Evolutionary conservation across 257 asterid species (phyloP).

Genomic region (Solanum dulcamara): DNA sequence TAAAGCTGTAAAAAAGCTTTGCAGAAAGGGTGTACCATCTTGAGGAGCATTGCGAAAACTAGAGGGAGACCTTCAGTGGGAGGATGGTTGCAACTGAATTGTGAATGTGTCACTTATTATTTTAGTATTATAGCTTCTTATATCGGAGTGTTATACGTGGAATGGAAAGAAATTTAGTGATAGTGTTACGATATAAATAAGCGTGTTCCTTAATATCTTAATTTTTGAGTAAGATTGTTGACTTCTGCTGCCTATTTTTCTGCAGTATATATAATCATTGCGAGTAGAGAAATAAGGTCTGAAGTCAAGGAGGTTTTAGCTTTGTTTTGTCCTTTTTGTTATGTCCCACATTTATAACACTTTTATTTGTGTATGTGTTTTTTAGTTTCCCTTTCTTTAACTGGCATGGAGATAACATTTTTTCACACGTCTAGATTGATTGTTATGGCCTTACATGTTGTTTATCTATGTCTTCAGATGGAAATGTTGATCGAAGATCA

Average conservation of each 20-base stretch:
- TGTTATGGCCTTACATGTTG: not conserved
- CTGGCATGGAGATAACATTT: not conserved
- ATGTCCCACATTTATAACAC: not conserved
- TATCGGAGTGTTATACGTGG: not conserved
- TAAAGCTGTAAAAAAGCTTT: not conserved
- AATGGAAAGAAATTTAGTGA: not conserved
- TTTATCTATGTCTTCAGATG: constrained; percentile 35
- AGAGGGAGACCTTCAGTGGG: not conserved
- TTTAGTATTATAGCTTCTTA: not conserved
- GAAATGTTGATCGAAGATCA: constrained; percentile 45
- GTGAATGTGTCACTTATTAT: not conserved
- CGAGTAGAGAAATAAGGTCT: not conserved
- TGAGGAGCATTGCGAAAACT: not conserved
- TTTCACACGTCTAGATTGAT: not conserved
- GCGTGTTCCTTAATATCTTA: not conserved
- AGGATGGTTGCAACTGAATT: not conserved
- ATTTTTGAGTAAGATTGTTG: not conserved
- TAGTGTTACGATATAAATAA: not conserved
- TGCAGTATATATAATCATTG: not conserved
- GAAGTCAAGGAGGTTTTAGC: not conserved
- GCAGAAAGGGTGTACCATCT: not conserved
- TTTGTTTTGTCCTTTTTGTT: not conserved
- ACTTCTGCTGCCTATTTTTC: not conserved
- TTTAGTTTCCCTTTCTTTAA: not conserved
- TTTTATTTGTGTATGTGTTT: not conserved